Evolutionary conservation across 495 filamentous ascomycete species (phyloP).

Genomic region (Lophiostoma macrostomum): DNA sequence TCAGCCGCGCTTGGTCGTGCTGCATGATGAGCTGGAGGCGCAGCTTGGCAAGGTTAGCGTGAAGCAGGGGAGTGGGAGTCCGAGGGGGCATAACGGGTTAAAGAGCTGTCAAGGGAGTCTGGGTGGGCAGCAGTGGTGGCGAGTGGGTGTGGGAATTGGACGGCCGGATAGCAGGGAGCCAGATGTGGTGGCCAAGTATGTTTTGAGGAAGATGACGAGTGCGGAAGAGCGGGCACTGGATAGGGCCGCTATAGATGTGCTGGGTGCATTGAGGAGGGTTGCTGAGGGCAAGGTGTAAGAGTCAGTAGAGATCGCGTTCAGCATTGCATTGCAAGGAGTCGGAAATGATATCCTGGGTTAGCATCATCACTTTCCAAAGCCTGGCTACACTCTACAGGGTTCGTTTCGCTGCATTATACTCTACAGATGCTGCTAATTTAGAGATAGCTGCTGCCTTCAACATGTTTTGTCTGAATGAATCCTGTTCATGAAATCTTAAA

Average conservation of each 20-base stretch:
- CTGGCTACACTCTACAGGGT: too few relatives aligned
- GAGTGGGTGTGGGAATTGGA: slow-evolving; percentile 72
- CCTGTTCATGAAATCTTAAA: too few relatives aligned
- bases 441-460: too few relatives aligned
- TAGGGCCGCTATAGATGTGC: slow-evolving; percentile 49
- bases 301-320: too few relatives aligned
- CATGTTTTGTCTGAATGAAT: too few relatives aligned
- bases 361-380: too few relatives aligned
- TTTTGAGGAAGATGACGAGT: slow-evolving; percentile 59
- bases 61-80: slow-evolving; percentile 53
- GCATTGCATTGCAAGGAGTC: too few relatives aligned
- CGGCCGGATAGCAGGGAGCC: slow-evolving; percentile 59
- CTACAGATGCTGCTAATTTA: too few relatives aligned
- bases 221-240: slow-evolving; percentile 51
- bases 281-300: slow-evolving; percentile 33
- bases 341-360: too few relatives aligned
- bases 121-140: slow-evolving; percentile 44
- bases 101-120: slow-evolving; percentile 60
- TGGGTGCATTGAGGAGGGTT: slow-evolving; percentile 51
- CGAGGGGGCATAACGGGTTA: slow-evolving; percentile 75
- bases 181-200: slow-evolving; percentile 60
- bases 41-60: slow-evolving; percentile 63
- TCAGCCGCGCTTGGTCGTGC: slow-evolving; percentile 60
- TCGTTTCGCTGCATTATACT: too few relatives aligned
- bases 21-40: slow-evolving; percentile 82